These are phyloP conservation scores for Xylaria castorea DNA, from an alignment of 495 filamentous ascomycete species.

Conservation along the genomic window DNA sequence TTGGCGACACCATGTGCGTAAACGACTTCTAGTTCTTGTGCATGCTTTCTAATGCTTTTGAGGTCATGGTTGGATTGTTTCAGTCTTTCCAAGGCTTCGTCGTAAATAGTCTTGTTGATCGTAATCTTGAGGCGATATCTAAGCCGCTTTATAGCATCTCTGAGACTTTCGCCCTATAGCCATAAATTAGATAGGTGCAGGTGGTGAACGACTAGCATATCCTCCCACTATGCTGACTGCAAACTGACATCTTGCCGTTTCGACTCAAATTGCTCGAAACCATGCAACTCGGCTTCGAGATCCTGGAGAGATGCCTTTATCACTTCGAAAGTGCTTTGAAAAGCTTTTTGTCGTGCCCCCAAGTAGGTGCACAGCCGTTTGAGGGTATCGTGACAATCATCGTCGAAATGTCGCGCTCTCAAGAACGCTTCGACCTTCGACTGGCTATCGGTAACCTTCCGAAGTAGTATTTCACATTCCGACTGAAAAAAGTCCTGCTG, in stretches of 20 bases:
- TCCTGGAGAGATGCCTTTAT: not conserved
- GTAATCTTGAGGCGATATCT: not conserved
- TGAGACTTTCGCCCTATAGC: not conserved
- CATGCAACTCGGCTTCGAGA: not conserved
- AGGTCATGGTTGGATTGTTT: not conserved
- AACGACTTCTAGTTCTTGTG: not conserved
- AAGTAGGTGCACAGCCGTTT: not conserved
- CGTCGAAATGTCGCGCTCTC: not conserved
- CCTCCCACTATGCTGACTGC: not conserved
- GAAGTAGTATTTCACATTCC: not conserved
- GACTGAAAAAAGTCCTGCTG: not conserved
- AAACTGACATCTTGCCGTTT: not conserved
- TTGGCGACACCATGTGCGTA: not conserved
- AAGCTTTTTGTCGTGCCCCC: not conserved
- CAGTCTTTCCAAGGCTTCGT: not conserved
- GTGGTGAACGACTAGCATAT: not conserved
- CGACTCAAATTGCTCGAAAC: not conserved
- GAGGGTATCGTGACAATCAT: not conserved
- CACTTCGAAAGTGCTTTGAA: not conserved
- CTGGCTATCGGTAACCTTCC: not conserved
- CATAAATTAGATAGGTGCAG: not conserved
- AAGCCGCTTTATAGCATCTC: not conserved
- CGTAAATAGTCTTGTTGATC: not conserved
- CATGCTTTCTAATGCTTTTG: not conserved
- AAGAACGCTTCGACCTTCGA: not conserved